phyloP scores from a whole-genome alignment of 108 stramenopile species.

The Cyclotella atomus region DNA sequence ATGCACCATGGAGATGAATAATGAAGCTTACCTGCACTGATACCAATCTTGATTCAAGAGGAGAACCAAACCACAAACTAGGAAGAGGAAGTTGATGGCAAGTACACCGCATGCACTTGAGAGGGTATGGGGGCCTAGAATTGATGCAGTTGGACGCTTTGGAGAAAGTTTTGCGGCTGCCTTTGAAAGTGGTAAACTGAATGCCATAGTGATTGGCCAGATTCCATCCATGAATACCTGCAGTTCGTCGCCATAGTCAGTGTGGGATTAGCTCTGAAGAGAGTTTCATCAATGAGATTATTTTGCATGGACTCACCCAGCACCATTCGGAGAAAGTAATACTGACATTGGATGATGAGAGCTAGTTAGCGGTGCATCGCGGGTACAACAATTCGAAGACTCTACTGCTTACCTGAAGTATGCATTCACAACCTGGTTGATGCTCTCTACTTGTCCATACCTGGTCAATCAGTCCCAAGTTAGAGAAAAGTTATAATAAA shows the following conservation, averaged over 20 bases:
- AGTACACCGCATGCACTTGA: constrained; percentile 55
- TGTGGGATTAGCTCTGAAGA: not conserved
- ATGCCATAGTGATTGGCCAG: constrained; percentile 65
- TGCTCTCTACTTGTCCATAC: constrained; percentile 58
- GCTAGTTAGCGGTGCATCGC: not conserved
- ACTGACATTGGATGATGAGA: not conserved
- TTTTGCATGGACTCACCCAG: constrained; percentile 36
- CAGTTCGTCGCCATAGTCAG: not conserved
- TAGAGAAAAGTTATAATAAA: not conserved
- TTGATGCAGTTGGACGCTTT: constrained; percentile 69
- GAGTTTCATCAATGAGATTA: constrained; percentile 16
- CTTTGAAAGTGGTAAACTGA: constrained; percentile 56
- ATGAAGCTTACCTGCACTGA: constrained; percentile 34
- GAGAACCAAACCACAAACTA: constrained; percentile 44
- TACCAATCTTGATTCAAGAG: constrained; percentile 67
- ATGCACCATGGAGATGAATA: not conserved
- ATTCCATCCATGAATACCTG: constrained; percentile 66
- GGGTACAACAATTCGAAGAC: not conserved
- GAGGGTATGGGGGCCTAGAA: constrained; percentile 66
- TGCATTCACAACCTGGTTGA: constrained; percentile 61
- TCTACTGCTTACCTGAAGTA: constrained; percentile 32
- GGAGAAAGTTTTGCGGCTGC: constrained; percentile 54
- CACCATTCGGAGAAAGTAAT: constrained; percentile 67
- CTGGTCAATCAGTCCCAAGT: not conserved
- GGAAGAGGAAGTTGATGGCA: constrained; percentile 58